phyloP scores from a whole-genome alignment of 352 stramenopile species.

The Phytophthora pluvialis region DNA sequence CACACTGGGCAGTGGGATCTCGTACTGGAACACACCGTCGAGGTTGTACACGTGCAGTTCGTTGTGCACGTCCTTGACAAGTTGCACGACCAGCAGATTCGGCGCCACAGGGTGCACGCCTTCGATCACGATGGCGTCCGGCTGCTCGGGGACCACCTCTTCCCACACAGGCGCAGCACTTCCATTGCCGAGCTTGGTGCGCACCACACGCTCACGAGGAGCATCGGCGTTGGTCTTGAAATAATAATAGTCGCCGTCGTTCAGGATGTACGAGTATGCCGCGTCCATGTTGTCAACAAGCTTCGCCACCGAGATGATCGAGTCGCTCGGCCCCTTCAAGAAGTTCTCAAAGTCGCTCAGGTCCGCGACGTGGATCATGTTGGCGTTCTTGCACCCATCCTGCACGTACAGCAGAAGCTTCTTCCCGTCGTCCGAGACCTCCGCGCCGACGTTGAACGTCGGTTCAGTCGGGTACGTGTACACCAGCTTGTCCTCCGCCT shows the following conservation, averaged over 20 bases:
- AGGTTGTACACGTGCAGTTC: constrained; percentile 85
- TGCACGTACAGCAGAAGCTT: constrained; percentile 77
- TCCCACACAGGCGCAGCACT: constrained; percentile 54
- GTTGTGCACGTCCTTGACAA: constrained; percentile 85
- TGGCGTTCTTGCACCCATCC: constrained; percentile 91
- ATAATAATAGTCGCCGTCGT: constrained; percentile 88
- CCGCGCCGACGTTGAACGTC: constrained; percentile 66
- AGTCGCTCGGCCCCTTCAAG: constrained; percentile 37
- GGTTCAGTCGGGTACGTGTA: constrained; percentile 80
- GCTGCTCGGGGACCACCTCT: constrained; percentile 85
- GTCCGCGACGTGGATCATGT: constrained; percentile 85
- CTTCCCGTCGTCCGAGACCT: constrained; percentile 84
- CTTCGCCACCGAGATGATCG: constrained; percentile 65
- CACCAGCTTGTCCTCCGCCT: constrained; percentile 77
- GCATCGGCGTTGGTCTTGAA: constrained; percentile 89
- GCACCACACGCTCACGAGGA: constrained; percentile 78
- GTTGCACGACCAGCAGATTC: constrained; percentile 75
- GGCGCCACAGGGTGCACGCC: constrained; percentile 66
- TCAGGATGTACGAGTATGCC: constrained; percentile 87
- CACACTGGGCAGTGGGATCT: constrained; percentile 72
- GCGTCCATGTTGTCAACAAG: constrained; percentile 89
- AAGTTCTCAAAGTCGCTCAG: constrained; percentile 59
- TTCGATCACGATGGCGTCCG: constrained; percentile 78
- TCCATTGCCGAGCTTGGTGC: constrained; percentile 44
- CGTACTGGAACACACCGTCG: constrained; percentile 73